Base-by-base conservation (phyloP, 1,284 basidiomycete species). In the Blastosporella zonata region DNA sequence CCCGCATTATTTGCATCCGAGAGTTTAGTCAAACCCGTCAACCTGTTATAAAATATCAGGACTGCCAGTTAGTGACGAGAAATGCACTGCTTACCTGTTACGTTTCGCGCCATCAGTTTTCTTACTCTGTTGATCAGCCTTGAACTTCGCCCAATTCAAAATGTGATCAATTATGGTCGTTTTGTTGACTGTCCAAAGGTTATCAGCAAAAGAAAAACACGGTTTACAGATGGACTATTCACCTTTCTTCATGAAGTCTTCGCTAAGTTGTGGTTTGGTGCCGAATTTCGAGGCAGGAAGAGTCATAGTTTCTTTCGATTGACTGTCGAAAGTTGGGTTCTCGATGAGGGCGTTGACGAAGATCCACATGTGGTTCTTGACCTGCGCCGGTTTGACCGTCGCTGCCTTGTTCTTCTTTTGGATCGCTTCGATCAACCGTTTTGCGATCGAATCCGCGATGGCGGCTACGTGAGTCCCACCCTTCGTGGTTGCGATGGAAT, bases 1-100 rank as follows among this genome's bases (percentile, higher is more conserved):
- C 97, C 97, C 3, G 97, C 97, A 63, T 96, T 97, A 76, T 99
- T 99, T 34, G 97, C 97, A 61, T 99, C 97, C 39, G 95, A 87
- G 17, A 99, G 81, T 68, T 99, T 99, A 38, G 90, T 81, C 62
- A 99, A 78, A 43, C 97, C 97, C 2, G 90, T 82, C 53, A 99
- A 82, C 47, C 90, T 89, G 56, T 15, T 35, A 47, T 13, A 33
- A 25, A 43, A 31, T 22, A 36, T 36, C 12, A 49, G 46, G 29
- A 12, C 7, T 12, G 13, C 12, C 25, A 27, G 52, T 18, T 29
- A 39, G 17, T 1, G 37, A 15, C 25, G 29, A 27, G 35, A 13
- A 12, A 17, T 8, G 17, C 28, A 17, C 21, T 25, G 42, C 78
- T 53, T 56, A 84, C 90, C 93, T 81, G 55, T 81, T 89, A 34